These are phyloP conservation scores for Pestalotiopsis sp. DNA, from an alignment of 2,329 filamentous ascomycete genomes.

Conservation along the genomic window DNA sequence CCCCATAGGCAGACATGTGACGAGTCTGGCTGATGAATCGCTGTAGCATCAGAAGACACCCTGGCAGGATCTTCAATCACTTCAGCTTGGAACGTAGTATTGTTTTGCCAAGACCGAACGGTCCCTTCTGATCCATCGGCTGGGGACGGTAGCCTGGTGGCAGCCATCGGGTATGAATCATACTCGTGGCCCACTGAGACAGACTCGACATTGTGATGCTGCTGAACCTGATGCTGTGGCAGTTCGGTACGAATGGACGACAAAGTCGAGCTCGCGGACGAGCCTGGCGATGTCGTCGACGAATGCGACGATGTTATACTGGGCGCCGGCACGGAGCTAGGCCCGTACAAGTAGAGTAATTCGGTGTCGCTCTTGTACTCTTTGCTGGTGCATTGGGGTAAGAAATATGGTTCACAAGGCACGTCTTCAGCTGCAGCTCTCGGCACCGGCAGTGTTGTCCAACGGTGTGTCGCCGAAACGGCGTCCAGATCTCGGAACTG, in stretches of 20 bases:
- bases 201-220: slow-evolving; percentile 13
- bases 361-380: not conserved
- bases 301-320: slow-evolving; percentile 13
- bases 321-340: not conserved
- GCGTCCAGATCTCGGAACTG: not conserved
- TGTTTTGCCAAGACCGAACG: slow-evolving; percentile 21
- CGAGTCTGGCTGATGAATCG: slow-evolving; percentile 29
- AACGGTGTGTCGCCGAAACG: not conserved
- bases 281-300: slow-evolving; percentile 22
- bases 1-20: slow-evolving; percentile 43
- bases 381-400: not conserved
- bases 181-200: slow-evolving; percentile 22
- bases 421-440: not conserved
- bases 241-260: slow-evolving; percentile 34
- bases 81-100: slow-evolving; percentile 31
- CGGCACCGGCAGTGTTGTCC: not conserved
- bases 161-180: slow-evolving; percentile 23
- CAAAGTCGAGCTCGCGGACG: slow-evolving; percentile 31
- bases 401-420: not conserved
- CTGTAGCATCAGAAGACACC: slow-evolving; percentile 22
- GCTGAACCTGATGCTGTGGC: slow-evolving; percentile 19
- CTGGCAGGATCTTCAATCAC: slow-evolving; percentile 23
- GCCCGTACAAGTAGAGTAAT: not conserved
- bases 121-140: slow-evolving; percentile 1
- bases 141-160: slow-evolving; percentile 6